These are phyloP conservation scores for Acanthamoeba lugdunensis DNA, from an alignment of 208 protist species.

Conservation along the genomic window DNA sequence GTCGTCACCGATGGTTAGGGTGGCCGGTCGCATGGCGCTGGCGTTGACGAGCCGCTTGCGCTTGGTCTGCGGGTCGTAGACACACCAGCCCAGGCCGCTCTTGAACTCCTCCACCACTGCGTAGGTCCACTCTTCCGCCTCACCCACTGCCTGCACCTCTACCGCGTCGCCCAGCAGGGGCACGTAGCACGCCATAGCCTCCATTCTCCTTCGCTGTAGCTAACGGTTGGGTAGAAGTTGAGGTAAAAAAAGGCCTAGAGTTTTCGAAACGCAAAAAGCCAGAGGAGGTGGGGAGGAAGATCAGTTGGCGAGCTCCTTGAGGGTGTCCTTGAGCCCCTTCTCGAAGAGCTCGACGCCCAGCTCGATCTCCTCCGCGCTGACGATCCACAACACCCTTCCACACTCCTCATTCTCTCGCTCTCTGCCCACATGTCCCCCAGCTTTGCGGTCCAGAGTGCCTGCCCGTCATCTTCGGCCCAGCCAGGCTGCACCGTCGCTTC, in stretches of 20 bases:
- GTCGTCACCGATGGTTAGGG: too few species aligned
- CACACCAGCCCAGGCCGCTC: not conserved
- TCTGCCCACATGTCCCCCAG: not conserved
- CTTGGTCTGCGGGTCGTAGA: not conserved
- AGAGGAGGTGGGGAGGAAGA: too few species aligned
- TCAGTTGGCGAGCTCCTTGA: slow-evolving; percentile 61
- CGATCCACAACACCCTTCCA: slow-evolving; percentile 9
- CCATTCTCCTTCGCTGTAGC: too few species aligned
- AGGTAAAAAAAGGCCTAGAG: too few species aligned
- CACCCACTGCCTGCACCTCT: not conserved
- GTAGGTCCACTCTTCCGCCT: not conserved
- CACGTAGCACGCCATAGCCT: not conserved
- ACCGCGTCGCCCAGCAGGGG: slow-evolving; percentile 7
- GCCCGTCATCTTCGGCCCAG: not conserved
- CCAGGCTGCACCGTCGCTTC: not conserved
- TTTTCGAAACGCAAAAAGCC: too few species aligned
- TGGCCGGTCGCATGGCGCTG: not conserved
- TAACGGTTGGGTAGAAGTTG: too few species aligned
- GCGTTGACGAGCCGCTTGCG: not conserved
- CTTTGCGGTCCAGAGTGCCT: not conserved
- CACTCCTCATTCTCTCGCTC: not conserved
- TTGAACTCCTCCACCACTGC: not conserved
- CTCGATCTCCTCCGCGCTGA: slow-evolving; percentile 74
- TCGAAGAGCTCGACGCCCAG: slow-evolving; percentile 75
- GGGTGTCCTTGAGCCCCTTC: slow-evolving; percentile 67